Evolutionary conservation across 2,329 filamentous ascomycete genomes (phyloP).

Genomic region (Botryotinia calthae): DNA sequence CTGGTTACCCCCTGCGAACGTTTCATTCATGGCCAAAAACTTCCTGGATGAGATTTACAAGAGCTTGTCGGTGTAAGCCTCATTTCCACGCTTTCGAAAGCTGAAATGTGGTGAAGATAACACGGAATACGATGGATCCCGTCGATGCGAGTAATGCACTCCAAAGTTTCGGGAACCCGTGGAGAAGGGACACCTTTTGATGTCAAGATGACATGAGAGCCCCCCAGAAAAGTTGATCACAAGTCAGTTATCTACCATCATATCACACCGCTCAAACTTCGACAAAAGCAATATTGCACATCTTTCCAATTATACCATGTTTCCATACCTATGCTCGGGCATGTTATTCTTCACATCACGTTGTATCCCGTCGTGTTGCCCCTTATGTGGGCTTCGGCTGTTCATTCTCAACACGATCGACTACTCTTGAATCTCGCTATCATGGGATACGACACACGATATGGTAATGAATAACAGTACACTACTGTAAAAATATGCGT

Average conservation of each 20-base stretch:
- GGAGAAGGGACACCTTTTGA: not conserved
- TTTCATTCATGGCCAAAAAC: not conserved
- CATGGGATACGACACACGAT: too few relatives aligned
- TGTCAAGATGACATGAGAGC: not conserved
- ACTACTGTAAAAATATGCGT: not conserved
- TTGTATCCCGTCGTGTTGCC: not conserved
- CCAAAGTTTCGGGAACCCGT: not conserved
- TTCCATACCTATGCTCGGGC: not conserved
- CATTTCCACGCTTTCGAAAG: not conserved
- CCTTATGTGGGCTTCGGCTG: not conserved
- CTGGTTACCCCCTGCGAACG: conserved; percentile 3
- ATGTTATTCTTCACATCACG: not conserved
- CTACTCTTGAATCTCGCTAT: not conserved
- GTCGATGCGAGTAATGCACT: not conserved
- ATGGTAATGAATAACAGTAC: not conserved
- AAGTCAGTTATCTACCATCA: not conserved
- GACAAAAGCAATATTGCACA: not conserved
- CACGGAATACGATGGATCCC: not conserved
- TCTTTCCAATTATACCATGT: not conserved
- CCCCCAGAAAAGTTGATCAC: not conserved
- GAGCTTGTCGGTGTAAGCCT: conserved; percentile 11
- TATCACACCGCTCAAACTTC: conserved; percentile 1
- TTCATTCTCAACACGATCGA: not conserved
- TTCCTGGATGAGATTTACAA: not conserved
- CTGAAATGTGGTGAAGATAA: conserved; percentile 4